Evolutionary conservation across 1,284 basidiomycete species (phyloP), one percentile per base, ranked within the genome.

Genomic region (Microbotryomycetes sp.): DNA sequence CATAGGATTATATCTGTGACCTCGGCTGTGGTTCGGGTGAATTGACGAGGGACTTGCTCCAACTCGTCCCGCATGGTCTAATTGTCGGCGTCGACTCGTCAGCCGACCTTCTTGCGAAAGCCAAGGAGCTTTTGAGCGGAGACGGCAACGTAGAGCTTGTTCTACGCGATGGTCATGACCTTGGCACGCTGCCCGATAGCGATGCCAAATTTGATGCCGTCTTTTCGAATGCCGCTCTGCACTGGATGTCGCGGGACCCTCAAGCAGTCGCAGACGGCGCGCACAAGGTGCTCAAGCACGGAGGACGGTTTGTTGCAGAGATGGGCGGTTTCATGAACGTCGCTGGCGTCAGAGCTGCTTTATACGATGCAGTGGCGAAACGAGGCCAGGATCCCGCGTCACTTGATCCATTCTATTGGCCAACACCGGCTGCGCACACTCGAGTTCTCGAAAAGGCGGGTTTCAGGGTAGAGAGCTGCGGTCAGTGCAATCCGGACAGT

Each of bases 21-120:
- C 77, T 91, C 45, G 89, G 89, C 3, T 91, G 89, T 71, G 89
- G 89, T 4, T 88, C 83, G 49, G 89, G 88, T 0, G 85, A 91
- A 68, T 75, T 91, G 16, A 87, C 87, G 0, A 66, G 60, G 30
- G 24, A 48, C 1, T 6, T 57, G 2, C 45, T 63, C 46, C 29
- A 57, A 1, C 61, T 67, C 31, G 50, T 41, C 1, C 52, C 61
- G 11, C 9, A 27, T 24, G 88, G 88, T 0, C 45, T 78, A 5
- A 81, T 88, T 3, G 77, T 85, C 2, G 89, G 86, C 0, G 76
- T 85, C 7, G 89, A 91, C 73, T 77, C 79, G 23, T 89, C 83
- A 66, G 76, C 81, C 59, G 82, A 29, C 61, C 24, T 77, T 85
- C 79, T 90, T 24, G 73, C 74, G 5, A 81, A 83, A 70, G 64